Percentiles rank a stretch among this genome's conserved stretches.
Conservation (phyloP, 805 yeast genomes). For the Suhomyces xylopsoci region DNA sequence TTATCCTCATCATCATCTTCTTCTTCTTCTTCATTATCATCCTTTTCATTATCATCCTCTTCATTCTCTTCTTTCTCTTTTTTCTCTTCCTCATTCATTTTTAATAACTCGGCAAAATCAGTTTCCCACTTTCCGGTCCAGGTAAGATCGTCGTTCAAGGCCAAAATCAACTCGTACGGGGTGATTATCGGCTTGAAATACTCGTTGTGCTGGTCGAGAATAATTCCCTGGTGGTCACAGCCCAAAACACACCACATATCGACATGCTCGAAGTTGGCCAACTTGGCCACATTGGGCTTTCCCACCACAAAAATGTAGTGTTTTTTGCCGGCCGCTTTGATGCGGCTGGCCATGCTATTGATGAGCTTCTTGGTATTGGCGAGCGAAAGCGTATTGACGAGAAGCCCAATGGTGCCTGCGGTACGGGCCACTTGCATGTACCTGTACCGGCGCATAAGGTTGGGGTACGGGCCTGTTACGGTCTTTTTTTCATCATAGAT, state of each 20-base stretch:
- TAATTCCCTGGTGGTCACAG: constrained; percentile 90
- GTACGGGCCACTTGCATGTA: constrained; percentile 86
- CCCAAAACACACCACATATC: constrained; percentile 95
- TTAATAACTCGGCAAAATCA: constrained; percentile 60
- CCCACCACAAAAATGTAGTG: constrained; percentile 95
- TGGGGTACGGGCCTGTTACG: constrained; percentile 65
- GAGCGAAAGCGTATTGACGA: constrained; percentile 86
- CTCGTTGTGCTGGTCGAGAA: constrained; percentile 73
- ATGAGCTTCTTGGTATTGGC: constrained; percentile 68
- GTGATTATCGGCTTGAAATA: constrained; percentile 90
- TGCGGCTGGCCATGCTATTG: constrained; percentile 55
- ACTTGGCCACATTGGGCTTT: constrained; percentile 94
- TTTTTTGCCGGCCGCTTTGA: constrained; percentile 78
- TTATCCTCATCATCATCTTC: constrained; percentile 40
- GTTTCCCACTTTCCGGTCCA: constrained; percentile 97
- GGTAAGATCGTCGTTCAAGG: constrained; percentile 66
- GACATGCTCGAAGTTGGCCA: constrained; percentile 92
- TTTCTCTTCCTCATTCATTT: constrained; percentile 30
- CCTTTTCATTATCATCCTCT: constrained; percentile 20
- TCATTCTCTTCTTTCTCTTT: constrained; percentile 29
- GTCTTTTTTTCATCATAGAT: constrained; percentile 40
- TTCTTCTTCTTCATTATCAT: constrained; percentile 4
- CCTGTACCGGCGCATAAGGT: constrained; percentile 78
- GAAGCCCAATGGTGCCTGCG: constrained; percentile 87
- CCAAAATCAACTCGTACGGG: constrained; percentile 84